A percentile compares a stretch with the other conserved stretches of the same genome.
Evolutionary conservation across 2,329 filamentous ascomycete species (phyloP).

Genomic region (Parastagonospora nodorum): DNA sequence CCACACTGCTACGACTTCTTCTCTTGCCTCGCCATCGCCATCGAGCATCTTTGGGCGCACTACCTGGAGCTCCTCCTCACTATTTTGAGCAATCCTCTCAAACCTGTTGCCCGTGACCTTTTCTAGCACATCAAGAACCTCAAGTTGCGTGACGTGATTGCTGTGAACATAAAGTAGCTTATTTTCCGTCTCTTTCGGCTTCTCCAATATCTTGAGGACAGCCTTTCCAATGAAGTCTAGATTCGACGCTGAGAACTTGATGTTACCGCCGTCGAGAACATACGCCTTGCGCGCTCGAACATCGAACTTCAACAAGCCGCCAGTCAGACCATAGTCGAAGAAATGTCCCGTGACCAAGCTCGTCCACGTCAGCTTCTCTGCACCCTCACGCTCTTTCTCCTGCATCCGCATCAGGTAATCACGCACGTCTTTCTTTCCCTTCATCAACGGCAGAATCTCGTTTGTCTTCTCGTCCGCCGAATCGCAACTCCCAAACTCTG

Average conservation of each 20-base stretch:
- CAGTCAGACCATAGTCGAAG: constrained; percentile 63
- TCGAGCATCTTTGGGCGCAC: constrained; percentile 39
- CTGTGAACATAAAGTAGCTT: constrained; percentile 64
- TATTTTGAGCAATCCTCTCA: constrained; percentile 51
- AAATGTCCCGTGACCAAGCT: constrained; percentile 64
- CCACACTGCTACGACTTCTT: constrained; percentile 42
- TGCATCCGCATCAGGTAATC: constrained; percentile 56
- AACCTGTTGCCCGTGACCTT: constrained; percentile 58
- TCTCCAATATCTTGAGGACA: constrained; percentile 57
- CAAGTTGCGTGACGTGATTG: constrained; percentile 63
- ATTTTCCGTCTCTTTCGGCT: constrained; percentile 57
- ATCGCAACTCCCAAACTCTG: constrained; percentile 61
- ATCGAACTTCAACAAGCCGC: constrained; percentile 59
- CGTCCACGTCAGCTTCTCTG: constrained; percentile 61
- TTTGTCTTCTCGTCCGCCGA: constrained; percentile 48
- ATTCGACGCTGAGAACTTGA: constrained; percentile 59
- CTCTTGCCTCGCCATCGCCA: constrained; percentile 36
- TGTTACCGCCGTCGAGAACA: constrained; percentile 63
- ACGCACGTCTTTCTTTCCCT: constrained; percentile 52
- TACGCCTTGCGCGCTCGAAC: constrained; percentile 56
- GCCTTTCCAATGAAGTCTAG: constrained; percentile 59
- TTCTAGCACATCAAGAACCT: constrained; percentile 62
- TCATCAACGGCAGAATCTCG: constrained; percentile 58
- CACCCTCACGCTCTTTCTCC: constrained; percentile 45
- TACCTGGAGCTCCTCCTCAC: constrained; percentile 32